Evolutionary conservation across 2,329 filamentous ascomycete genomes (phyloP), one percentile per base, ranked within the genome.

Genomic region (Exutisphaerella laricina): DNA sequence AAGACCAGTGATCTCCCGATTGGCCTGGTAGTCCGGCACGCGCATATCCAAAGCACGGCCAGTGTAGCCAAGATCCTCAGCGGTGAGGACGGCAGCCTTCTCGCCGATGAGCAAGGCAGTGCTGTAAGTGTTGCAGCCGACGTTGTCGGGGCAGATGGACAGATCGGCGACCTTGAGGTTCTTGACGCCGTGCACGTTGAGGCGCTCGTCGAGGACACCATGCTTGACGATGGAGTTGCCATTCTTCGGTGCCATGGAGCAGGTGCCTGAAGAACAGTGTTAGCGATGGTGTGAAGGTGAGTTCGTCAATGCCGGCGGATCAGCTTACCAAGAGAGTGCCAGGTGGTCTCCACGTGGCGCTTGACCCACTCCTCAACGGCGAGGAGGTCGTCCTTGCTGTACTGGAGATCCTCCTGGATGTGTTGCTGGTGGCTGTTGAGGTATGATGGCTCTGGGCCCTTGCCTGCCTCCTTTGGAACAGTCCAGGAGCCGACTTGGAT

Each of bases 191-290:
- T 88, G 82, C 3, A 88, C 84, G 54, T 87, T 88, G 43, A 88
- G 74, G 46, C 84, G 77, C 65, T 86, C 82, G 59, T 88, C 84
- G 26, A 88, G 67, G 0, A 88, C 84, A 46, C 84, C 84, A 57
- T 88, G 82, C 69, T 84, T 85, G 63, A 88, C 84, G 58, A 89
- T 85, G 57, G 77, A 81, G 70, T 88, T 89, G 46, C 85, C 85
- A 58, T 87, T 77, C 47, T 68, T 74, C 4, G 85, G 85, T 0
- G 82, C 84, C 82, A 88, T 88, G 39, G 80, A 85, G 68, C 83
- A 87, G 1, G 84, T 88, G 28, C 75, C 74, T 50, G 36, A n/a
- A 21, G 29, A 1, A 13, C 13, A 5, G 32, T 36, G 37, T 40
- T 17, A 35, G 31, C 23, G 22, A 16, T 41, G 5, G 9, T 5